Evolutionary conservation across 2,329 filamentous ascomycete genomes (phyloP).

Genomic region (Botrytis fragariae): DNA sequence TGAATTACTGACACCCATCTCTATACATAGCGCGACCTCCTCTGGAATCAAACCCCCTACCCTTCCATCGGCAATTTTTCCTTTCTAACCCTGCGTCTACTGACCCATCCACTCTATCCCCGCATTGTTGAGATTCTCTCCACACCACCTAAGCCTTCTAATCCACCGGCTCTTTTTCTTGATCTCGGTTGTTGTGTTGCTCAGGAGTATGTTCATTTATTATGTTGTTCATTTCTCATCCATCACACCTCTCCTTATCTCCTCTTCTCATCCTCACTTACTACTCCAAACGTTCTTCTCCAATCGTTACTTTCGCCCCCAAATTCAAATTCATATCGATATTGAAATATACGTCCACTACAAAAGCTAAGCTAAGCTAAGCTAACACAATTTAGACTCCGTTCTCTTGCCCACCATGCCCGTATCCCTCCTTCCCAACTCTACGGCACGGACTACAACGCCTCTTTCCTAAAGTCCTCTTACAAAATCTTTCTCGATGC

Average conservation of each 20-base stretch:
- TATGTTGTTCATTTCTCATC: neutral
- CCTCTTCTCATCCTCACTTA: neutral
- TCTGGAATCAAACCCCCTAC: constrained; percentile 30
- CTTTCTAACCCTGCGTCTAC: constrained; percentile 17
- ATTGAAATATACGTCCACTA: neutral
- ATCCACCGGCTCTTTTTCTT: constrained; percentile 31
- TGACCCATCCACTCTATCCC: constrained; percentile 21
- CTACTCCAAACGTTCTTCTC: neutral
- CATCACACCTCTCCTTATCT: neutral
- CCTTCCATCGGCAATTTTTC: constrained; percentile 32
- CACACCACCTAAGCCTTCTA: neutral
- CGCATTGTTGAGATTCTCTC: constrained; percentile 17
- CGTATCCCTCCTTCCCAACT: constrained; percentile 37
- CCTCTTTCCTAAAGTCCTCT: constrained; percentile 39
- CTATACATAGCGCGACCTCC: constrained; percentile 25
- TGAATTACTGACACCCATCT: neutral
- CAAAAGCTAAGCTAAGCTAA: neutral
- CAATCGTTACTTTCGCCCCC: neutral
- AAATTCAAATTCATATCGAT: neutral
- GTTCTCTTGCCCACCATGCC: constrained; percentile 39
- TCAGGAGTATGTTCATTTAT: constrained; percentile 34
- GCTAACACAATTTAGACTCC: constrained; percentile 29
- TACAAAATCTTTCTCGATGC: constrained; percentile 43
- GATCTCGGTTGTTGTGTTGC: constrained; percentile 44
- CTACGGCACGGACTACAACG: constrained; percentile 38